Percentiles rank a stretch among this genome's conserved stretches.
Evolutionary conservation across 148 eudicot genomes (phyloP).

Genomic region (Tetragonia tetragonoides): DNA sequence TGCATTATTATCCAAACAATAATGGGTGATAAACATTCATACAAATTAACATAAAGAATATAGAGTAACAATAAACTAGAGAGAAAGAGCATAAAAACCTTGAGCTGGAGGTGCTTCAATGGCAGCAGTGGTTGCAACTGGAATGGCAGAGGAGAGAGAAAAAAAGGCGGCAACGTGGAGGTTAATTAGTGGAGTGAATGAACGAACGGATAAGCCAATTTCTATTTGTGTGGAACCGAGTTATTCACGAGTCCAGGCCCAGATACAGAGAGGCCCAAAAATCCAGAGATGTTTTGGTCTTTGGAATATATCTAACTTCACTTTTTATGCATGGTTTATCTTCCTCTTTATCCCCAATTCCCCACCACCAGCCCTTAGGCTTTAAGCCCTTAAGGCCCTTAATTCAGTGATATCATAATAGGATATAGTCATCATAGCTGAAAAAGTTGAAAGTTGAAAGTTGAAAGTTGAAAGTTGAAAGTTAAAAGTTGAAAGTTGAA

Average conservation of each 20-base stretch:
- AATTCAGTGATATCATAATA: no score
- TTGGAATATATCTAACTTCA: not conserved
- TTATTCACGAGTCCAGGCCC: not conserved
- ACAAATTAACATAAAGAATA: not conserved
- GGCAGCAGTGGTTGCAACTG: not conserved
- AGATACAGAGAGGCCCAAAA: not conserved
- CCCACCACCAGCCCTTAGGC: no score
- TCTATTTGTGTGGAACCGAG: not conserved
- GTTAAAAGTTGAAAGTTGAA: no score
- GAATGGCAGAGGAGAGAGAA: not conserved
- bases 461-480: no score
- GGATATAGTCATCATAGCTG: no score
- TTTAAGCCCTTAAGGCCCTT: no score
- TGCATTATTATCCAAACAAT: not conserved
- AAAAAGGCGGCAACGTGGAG: constrained; percentile 27
- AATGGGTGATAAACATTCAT: not conserved
- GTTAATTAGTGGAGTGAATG: not conserved
- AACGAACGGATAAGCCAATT: constrained; percentile 20
- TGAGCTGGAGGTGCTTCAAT: not conserved
- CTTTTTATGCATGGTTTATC: not conserved
- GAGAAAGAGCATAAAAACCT: constrained; percentile 7
- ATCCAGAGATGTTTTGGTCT: not conserved
- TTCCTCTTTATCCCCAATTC: not conserved
- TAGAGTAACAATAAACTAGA: not conserved
- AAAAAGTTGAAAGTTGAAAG: no score